Conservation (phyloP, 2,329 filamentous ascomycete genomes). For the Alternaria brassicicola region DNA sequence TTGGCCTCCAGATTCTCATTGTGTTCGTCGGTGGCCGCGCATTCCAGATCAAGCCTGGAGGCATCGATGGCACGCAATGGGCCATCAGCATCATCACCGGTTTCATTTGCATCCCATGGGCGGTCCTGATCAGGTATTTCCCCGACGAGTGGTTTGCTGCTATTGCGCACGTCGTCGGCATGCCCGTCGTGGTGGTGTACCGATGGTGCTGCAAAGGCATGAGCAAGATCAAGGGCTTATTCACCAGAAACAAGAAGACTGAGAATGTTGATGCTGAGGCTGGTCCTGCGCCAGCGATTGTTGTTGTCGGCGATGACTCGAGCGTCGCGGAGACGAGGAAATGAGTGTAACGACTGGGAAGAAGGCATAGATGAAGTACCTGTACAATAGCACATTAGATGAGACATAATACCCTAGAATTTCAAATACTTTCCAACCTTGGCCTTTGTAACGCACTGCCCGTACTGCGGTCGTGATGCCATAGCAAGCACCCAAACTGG, state of each 20-base stretch:
- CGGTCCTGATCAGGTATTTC: constrained; percentile 57
- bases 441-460: too few species aligned
- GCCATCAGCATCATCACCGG: constrained; percentile 60
- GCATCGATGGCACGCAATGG: constrained; percentile 64
- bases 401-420: not conserved
- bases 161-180: constrained; percentile 28
- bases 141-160: constrained; percentile 52
- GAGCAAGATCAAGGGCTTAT: constrained; percentile 20
- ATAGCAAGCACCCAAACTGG: too few species aligned
- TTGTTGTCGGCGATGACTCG: constrained; percentile 18
- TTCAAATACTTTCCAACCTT: not conserved
- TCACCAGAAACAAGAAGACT: constrained; percentile 19
- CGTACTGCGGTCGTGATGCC: too few species aligned
- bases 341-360: not conserved
- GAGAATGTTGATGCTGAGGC: constrained; percentile 26
- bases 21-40: constrained; percentile 63
- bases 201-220: constrained; percentile 16
- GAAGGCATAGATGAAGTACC: not conserved
- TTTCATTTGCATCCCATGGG: constrained; percentile 60
- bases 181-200: constrained; percentile 32
- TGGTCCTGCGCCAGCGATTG: constrained; percentile 24
- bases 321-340: constrained; percentile 5
- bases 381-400: not conserved
- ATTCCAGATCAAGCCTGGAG: constrained; percentile 58
- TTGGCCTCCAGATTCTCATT: constrained; percentile 63